These are phyloP conservation scores for Tetrahymena borealis DNA, from an alignment of 73 alveolate species.

Conservation along the genomic window DNA sequence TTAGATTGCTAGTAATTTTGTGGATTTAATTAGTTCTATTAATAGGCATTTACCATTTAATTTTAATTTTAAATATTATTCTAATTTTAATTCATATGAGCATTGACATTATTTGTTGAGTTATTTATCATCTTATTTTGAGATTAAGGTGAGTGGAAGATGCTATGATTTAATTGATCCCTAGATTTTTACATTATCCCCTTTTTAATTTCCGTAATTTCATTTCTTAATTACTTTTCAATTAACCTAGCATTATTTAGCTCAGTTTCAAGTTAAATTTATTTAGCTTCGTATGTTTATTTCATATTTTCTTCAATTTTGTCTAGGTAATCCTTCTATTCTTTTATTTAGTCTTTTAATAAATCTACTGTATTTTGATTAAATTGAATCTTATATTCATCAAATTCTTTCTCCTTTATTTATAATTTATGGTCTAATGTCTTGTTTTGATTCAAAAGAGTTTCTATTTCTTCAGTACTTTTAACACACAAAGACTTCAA, in stretches of 20 bases:
- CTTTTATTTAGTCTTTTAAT: background rate
- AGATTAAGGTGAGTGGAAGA: background rate
- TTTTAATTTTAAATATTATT: no score
- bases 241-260: background rate
- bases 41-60: no score
- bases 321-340: background rate
- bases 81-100: no score
- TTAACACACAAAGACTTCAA: background rate
- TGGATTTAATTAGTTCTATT: background rate
- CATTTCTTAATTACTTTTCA: background rate
- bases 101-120: background rate
- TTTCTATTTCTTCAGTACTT: background rate
- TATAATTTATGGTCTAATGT: background rate
- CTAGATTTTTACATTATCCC: background rate
- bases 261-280: background rate
- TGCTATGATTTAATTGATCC: background rate
- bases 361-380: background rate
- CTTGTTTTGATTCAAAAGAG: background rate
- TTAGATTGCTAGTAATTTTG: background rate
- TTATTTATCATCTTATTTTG: background rate
- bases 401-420: background rate
- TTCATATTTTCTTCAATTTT: background rate
- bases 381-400: background rate
- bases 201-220: background rate
- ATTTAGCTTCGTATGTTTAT: background rate